phyloP scores from a whole-genome alignment of 1,139 yeast species.

The Kodamaea suecica region DNA sequence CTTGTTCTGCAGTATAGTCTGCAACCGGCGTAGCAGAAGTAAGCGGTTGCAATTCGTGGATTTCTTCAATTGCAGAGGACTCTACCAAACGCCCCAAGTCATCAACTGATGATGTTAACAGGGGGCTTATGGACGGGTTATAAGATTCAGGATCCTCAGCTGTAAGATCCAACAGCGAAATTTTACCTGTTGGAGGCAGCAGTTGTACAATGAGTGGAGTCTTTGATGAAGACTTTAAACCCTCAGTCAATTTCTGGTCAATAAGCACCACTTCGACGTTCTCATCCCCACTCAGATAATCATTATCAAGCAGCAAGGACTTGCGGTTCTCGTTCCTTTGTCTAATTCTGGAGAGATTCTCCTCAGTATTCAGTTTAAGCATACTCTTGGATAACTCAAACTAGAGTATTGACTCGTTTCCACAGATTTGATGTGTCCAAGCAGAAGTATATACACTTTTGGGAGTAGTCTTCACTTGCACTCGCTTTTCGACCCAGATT shows the following conservation, averaged over 20 bases:
- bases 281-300: constrained; percentile 16
- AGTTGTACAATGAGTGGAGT: too few species aligned
- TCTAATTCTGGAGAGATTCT: constrained; percentile 21
- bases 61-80: not conserved
- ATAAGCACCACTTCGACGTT: not conserved
- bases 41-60: constrained; percentile 2
- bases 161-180: too few species aligned
- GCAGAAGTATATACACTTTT: too few species aligned
- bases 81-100: not conserved
- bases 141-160: too few species aligned
- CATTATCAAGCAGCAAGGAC: constrained; percentile 23
- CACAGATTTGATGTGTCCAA: too few species aligned
- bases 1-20: constrained; percentile 1
- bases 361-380: constrained; percentile 14
- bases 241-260: not conserved
- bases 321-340: constrained; percentile 22
- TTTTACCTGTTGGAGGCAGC: too few species aligned
- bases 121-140: not conserved
- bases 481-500: too few species aligned
- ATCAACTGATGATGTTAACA: not conserved
- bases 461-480: too few species aligned
- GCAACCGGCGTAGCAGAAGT: constrained; percentile 4
- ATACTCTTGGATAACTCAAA: too few species aligned
- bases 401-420: too few species aligned
- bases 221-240: not conserved